Evolutionary conservation across 2,329 filamentous ascomycete genomes (phyloP).

Genomic region (Emmonsiellopsis sp.): DNA sequence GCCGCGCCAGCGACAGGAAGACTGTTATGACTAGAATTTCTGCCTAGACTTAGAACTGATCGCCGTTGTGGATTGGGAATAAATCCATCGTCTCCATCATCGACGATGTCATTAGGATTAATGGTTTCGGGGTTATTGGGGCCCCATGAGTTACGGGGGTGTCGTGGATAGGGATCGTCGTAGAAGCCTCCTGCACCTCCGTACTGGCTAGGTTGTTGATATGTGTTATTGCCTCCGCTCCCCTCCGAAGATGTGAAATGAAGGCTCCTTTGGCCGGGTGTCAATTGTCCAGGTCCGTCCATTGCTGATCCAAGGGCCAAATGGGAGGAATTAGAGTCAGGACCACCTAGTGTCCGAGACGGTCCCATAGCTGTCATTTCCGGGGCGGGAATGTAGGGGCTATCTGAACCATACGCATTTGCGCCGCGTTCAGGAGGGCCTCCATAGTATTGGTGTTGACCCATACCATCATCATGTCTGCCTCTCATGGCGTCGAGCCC

Average conservation of each 20-base stretch:
- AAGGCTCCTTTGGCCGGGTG: slow-evolving; percentile 25
- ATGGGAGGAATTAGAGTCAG: slow-evolving; percentile 31
- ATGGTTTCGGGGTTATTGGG: slow-evolving; percentile 46
- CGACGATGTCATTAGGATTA: slow-evolving; percentile 70
- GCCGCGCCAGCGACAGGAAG: slow-evolving; percentile 35
- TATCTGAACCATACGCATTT: slow-evolving; percentile 27
- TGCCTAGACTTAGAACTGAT: slow-evolving; percentile 51
- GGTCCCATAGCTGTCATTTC: slow-evolving; percentile 1
- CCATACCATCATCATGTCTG: slow-evolving; percentile 16
- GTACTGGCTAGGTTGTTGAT: slow-evolving; percentile 21
- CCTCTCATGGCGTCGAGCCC: slow-evolving; percentile 52
- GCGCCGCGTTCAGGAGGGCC: slow-evolving; percentile 27
- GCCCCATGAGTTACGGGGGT: slow-evolving; percentile 44
- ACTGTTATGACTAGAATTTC: slow-evolving; percentile 27
- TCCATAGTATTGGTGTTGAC: slow-evolving; percentile 12
- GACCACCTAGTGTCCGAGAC: slow-evolving; percentile 20
- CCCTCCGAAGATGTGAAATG: slow-evolving; percentile 37
- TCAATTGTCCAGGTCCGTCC: slow-evolving; percentile 22
- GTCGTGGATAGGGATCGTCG: slow-evolving; percentile 56
- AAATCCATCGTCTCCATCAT: slow-evolving; percentile 82
- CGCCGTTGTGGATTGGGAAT: slow-evolving; percentile 45
- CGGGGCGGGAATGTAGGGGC: slow-evolving; percentile 25
- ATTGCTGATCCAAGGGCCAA: slow-evolving; percentile 25
- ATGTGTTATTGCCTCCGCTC: slow-evolving; percentile 38
- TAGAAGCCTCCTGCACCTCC: slow-evolving; percentile 31